phyloP scores from a whole-genome alignment of 2,329 filamentous ascomycete genomes.

The Chaetomiaceae sp. region DNA sequence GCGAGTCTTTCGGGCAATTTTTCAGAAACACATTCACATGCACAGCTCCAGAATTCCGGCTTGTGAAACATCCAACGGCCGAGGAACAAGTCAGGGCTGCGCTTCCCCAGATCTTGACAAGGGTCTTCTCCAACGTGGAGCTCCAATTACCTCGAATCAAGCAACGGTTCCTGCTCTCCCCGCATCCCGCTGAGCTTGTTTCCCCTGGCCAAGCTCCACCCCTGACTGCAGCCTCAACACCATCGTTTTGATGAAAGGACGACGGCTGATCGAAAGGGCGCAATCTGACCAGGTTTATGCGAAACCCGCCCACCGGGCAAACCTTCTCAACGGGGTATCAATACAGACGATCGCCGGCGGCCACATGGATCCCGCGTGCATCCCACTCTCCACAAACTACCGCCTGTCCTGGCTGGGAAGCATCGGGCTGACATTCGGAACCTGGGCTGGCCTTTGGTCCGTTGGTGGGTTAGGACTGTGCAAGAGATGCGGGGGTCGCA shows the following conservation, averaged over 20 bases:
- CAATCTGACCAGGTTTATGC: too few species aligned
- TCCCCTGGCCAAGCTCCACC: neutral
- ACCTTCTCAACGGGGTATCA: neutral
- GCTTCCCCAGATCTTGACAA: slow-evolving; percentile 10
- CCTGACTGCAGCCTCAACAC: neutral
- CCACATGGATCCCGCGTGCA: neutral
- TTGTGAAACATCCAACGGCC: slow-evolving; percentile 2
- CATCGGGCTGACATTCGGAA: neutral
- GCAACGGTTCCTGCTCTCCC: neutral
- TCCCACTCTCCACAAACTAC: neutral
- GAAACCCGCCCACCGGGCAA: too few species aligned
- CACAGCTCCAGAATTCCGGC: neutral
- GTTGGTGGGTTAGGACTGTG: too few species aligned
- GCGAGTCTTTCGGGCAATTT: too few species aligned
- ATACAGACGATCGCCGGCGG: neutral
- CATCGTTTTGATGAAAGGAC: neutral
- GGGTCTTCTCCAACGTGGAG: neutral
- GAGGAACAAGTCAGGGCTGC: slow-evolving; percentile 3
- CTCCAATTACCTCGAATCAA: slow-evolving; percentile 1
- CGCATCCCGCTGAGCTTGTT: slow-evolving; percentile 3
- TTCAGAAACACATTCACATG: slow-evolving; percentile 13
- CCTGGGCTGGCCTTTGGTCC: too few species aligned
- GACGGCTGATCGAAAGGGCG: too few species aligned
- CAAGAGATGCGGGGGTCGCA: too few species aligned
- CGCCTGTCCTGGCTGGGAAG: neutral